Evolutionary conservation across 164 flowering plant genomes (phyloP).

Genomic region (Vitis cinerea): DNA sequence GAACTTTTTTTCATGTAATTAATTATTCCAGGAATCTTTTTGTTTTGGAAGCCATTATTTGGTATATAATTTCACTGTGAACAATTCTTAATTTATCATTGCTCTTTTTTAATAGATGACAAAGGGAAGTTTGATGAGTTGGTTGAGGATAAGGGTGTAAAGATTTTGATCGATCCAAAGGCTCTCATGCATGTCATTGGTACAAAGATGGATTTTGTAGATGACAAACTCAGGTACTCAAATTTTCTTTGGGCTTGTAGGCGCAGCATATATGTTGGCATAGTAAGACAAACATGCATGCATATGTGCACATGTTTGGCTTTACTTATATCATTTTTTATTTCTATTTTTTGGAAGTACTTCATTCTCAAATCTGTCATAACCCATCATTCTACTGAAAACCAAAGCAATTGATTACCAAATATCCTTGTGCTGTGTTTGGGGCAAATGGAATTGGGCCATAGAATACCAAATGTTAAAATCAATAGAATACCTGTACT

Average conservation of each 20-base stretch:
- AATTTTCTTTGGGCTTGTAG: neutral
- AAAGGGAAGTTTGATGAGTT: constrained; percentile 89
- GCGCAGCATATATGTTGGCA: neutral
- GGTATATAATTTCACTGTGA: neutral
- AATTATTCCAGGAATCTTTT: too few relatives aligned
- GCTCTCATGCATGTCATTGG: constrained; percentile 99
- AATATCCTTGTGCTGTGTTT: too few relatives aligned
- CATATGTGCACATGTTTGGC: neutral
- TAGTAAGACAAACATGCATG: neutral
- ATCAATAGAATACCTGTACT: too few relatives aligned
- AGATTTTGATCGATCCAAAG: constrained; percentile 84
- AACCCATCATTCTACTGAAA: too few relatives aligned
- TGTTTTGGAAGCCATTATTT: neutral
- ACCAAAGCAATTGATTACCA: too few relatives aligned
- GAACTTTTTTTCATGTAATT: too few relatives aligned
- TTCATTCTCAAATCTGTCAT: neutral
- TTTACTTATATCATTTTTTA: neutral
- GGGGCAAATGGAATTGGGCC: too few relatives aligned
- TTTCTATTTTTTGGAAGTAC: neutral
- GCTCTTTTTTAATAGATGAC: constrained; percentile 50
- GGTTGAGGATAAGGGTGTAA: constrained; percentile 91
- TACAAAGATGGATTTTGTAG: constrained; percentile 93
- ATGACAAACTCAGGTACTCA: constrained; percentile 77
- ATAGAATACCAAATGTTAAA: too few relatives aligned
- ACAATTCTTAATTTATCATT: too few relatives aligned